Conservation (phyloP, 148 eudicot species). For the Silene uniflora region DNA sequence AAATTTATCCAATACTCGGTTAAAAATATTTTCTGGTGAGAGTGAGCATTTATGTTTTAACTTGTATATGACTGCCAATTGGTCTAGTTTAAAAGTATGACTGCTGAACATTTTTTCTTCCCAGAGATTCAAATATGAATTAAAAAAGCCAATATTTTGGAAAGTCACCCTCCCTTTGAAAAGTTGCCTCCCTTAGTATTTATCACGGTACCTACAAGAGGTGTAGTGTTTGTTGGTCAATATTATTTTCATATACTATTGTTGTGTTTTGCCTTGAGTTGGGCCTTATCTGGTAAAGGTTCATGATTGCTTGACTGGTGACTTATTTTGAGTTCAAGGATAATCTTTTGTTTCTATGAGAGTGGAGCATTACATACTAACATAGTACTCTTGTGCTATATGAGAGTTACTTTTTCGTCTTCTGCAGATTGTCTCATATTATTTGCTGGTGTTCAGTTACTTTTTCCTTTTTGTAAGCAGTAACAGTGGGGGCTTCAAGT, state of each 20-base stretch:
- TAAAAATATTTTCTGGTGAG: background rate
- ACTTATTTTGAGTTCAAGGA: constrained; percentile 5
- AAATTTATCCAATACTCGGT: background rate
- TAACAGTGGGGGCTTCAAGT: background rate
- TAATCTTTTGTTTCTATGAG: background rate
- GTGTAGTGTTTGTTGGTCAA: background rate
- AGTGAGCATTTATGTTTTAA: background rate
- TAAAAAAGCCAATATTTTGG: background rate
- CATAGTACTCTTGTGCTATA: background rate
- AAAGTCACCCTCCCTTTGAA: background rate
- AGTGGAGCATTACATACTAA: background rate
- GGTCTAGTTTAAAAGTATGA: background rate
- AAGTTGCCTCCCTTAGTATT: background rate
- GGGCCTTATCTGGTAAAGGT: background rate
- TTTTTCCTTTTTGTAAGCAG: background rate
- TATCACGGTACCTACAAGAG: background rate
- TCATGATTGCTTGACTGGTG: background rate
- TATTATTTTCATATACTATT: background rate
- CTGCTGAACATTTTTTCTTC: background rate
- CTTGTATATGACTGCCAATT: background rate
- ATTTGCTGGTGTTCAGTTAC: background rate
- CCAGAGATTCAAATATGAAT: background rate
- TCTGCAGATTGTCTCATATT: background rate
- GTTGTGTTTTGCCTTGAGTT: constrained; percentile 8
- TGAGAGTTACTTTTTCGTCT: background rate